phyloP scores from a whole-genome alignment of 1,284 basidiomycete genomes.

The Sporisorium exsertum region DNA sequence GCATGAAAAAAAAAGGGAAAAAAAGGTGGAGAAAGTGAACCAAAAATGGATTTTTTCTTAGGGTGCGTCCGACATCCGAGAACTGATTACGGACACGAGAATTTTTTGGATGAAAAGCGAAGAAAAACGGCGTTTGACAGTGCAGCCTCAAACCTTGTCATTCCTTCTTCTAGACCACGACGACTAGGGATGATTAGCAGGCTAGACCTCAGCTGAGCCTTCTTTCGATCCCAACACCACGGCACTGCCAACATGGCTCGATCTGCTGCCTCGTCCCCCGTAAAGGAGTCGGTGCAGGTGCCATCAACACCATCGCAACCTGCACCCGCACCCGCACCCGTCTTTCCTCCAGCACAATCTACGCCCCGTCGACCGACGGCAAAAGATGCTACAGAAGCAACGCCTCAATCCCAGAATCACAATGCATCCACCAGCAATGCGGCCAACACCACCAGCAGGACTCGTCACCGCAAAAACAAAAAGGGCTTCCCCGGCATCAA shows the following conservation, averaged over 20 bases:
- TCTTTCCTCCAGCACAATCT: slow-evolving; percentile 2
- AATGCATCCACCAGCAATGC: slow-evolving; percentile 27
- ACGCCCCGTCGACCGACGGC: slow-evolving; percentile 11
- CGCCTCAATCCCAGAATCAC: neutral
- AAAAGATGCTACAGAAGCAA: slow-evolving; percentile 6
- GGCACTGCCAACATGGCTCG: slow-evolving; percentile 14
- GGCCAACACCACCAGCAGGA: slow-evolving; percentile 8
- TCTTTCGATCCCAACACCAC: neutral
- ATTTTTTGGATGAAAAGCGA: slow-evolving; percentile 19
- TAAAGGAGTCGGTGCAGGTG: slow-evolving; percentile 21
- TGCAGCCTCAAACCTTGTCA: neutral
- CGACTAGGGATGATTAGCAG: slow-evolving; percentile 3
- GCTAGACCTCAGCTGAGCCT: neutral
- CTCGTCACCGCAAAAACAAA: slow-evolving; percentile 27
- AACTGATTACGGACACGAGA: slow-evolving; percentile 16
- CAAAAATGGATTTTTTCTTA: neutral
- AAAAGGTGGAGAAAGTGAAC: slow-evolving; percentile 5
- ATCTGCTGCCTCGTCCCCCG: slow-evolving; percentile 28
- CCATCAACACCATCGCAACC: slow-evolving; percentile 17
- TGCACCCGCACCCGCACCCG: slow-evolving; percentile 1
- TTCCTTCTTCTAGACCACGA: slow-evolving; percentile 3
- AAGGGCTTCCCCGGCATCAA: slow-evolving; percentile 20
- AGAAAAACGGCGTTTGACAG: neutral
- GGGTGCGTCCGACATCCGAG: slow-evolving; percentile 20
- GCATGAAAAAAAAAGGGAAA: no score